Base-by-base conservation (phyloP, 2,329 filamentous ascomycete genomes). In the Pestalotiopsis sp. region DNA sequence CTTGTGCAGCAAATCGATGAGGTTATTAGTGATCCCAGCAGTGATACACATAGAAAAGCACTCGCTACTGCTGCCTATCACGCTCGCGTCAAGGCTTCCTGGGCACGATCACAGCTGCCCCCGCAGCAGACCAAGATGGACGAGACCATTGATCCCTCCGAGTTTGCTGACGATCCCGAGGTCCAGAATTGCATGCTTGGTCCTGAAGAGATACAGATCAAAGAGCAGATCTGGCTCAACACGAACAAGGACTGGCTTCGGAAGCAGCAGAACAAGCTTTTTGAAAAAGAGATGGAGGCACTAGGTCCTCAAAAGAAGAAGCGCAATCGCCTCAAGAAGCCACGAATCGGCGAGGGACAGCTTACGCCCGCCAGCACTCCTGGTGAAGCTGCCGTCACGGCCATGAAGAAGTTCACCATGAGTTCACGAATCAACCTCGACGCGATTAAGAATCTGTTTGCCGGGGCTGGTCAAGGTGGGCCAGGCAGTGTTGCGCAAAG, bases 211-310 rank as follows among this genome's bases (percentile, higher is more conserved):
- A 89, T 91, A 2, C 88, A 88, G 41, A 89, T 94, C 76, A 98
- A 98, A 79, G 95, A 98, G 79, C 90, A 90, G 69, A 93, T 98
- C 66, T 99, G 96, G 96, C 90, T 97, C 58, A 95, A 95, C 69
- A 91, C 95, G 77, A 98, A 99, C 80, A 94, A 96, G 78, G 94
- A 97, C 73, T 99, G 95, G 88, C 85, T 99, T 52, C 92, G 95
- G 9, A 88, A 90, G 63, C 92, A 97, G 77, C 94, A 98, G 76
- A 90, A 93, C 70, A 97, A 96, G 79, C 86, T 92, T 6, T 91
- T 97, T 68, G 89, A 92, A 52, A 88, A 90, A 69, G 93, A 94
- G 79, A 83, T 89, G 70, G 88, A 87, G 69, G 73, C 74, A 17
- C 69, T 79, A 5, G 82, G 78, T 31, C 86, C 85, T 72, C 87